phyloP scores from a whole-genome alignment of 1,284 basidiomycete genomes.

The Naganishia sp. region DNA sequence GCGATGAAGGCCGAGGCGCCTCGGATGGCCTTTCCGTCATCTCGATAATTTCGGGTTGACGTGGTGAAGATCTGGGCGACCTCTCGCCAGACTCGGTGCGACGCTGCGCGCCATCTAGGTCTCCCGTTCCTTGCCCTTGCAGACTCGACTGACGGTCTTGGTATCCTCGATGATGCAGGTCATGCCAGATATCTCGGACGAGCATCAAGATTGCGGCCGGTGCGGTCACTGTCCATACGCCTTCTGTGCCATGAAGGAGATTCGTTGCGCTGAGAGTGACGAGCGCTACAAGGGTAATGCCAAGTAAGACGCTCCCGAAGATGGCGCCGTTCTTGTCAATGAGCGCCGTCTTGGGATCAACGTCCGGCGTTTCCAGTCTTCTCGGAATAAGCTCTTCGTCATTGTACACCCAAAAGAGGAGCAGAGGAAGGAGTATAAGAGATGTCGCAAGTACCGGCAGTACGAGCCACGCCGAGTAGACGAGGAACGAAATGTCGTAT shows the following conservation, averaged over 20 bases:
- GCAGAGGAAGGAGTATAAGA: slow-evolving; percentile 49
- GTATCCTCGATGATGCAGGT: slow-evolving; percentile 46
- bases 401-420: slow-evolving; percentile 45
- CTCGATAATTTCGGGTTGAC: slow-evolving; percentile 14
- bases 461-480: slow-evolving; percentile 52
- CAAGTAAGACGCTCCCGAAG: slow-evolving; percentile 58
- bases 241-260: slow-evolving; percentile 65
- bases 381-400: slow-evolving; percentile 51
- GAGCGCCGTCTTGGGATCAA: slow-evolving; percentile 56
- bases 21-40: slow-evolving; percentile 6
- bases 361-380: slow-evolving; percentile 55
- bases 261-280: slow-evolving; percentile 62
- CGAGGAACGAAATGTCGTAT: slow-evolving; percentile 53
- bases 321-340: slow-evolving; percentile 59
- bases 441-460: slow-evolving; percentile 51
- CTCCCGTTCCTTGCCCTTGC: slow-evolving; percentile 29
- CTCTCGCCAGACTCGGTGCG: slow-evolving; percentile 13
- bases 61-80: background rate
- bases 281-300: slow-evolving; percentile 61
- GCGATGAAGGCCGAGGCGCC: slow-evolving; percentile 8
- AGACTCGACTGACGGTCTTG: slow-evolving; percentile 34
- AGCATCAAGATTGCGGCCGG: slow-evolving; percentile 79
- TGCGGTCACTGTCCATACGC: slow-evolving; percentile 68
- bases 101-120: slow-evolving; percentile 19
- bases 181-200: slow-evolving; percentile 67